Conservation (phyloP, 805 yeast species). For the Wickerhamiella shivajii region DNA sequence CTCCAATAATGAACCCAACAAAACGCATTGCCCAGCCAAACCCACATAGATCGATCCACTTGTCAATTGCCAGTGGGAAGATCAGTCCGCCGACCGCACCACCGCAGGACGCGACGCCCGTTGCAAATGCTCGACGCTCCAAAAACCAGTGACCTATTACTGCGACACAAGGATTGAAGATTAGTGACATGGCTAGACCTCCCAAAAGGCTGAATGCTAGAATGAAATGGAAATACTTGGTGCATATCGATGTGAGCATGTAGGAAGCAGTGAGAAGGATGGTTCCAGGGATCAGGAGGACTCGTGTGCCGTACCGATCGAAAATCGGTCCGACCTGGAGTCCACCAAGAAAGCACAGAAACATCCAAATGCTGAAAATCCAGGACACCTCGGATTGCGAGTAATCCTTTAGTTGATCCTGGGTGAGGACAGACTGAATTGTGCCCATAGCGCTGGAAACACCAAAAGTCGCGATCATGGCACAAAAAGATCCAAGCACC, state of each 20-base stretch:
- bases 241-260: constrained; percentile 37
- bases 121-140: constrained; percentile 40
- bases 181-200: constrained; percentile 30
- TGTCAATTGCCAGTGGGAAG: constrained; percentile 39
- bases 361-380: constrained; percentile 39
- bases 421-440: constrained; percentile 46
- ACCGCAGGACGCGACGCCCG: constrained; percentile 50
- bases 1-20: constrained; percentile 25
- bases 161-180: constrained; percentile 41
- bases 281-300: constrained; percentile 33
- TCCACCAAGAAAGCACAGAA: constrained; percentile 31
- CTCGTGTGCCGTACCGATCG: constrained; percentile 42
- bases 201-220: constrained; percentile 39
- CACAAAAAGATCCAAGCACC: constrained; percentile 42
- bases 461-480: constrained; percentile 47
- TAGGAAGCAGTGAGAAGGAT: constrained; percentile 34
- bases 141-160: constrained; percentile 50
- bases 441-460: constrained; percentile 52
- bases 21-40: constrained; percentile 47
- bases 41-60: constrained; percentile 33
- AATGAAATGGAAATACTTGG: constrained; percentile 41
- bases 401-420: constrained; percentile 34
- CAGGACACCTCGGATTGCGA: constrained; percentile 44
- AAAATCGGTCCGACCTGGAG: constrained; percentile 37
- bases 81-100: constrained; percentile 55